Percentiles rank a stretch among this genome's conserved stretches.
These are phyloP conservation scores for Dioszegia crocea DNA, from an alignment of 768 basidiomycete genomes.

Conservation along the genomic window DNA sequence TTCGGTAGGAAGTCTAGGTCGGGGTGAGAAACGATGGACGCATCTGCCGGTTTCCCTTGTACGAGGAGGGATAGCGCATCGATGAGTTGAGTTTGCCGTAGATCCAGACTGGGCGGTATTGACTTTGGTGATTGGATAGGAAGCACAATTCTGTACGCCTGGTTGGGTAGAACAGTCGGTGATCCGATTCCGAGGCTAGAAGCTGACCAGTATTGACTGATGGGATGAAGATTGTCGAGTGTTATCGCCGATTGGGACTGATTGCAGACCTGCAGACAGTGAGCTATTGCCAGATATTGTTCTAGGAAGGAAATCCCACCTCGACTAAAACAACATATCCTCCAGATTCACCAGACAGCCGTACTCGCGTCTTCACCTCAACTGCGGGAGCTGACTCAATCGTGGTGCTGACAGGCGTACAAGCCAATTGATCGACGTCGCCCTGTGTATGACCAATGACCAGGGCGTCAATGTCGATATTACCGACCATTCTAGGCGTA, in stretches of 20 bases:
- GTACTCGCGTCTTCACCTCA: not conserved
- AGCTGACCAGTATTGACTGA: conserved; percentile 9
- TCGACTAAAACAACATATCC: conserved; percentile 3
- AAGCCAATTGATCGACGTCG: not conserved
- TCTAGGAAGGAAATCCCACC: too few species aligned
- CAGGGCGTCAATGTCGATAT: not conserved
- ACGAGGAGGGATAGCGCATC: conserved; percentile 4
- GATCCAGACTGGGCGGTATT: not conserved
- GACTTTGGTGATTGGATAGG: not conserved
- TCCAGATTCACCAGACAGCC: not conserved
- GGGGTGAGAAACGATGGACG: not conserved
- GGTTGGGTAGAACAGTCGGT: not conserved
- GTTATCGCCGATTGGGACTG: not conserved
- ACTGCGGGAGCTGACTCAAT: not conserved
- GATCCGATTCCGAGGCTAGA: not conserved
- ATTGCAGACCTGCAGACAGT: not conserved
- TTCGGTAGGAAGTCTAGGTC: too few species aligned
- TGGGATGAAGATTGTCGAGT: not conserved
- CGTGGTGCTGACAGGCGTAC: not conserved
- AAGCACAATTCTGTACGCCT: conserved; percentile 3
- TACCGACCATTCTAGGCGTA: not conserved
- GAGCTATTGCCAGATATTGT: too few species aligned
- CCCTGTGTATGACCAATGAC: not conserved
- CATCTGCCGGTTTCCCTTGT: not conserved
- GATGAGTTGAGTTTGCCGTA: not conserved